phyloP scores from a whole-genome alignment of 2,329 filamentous ascomycete genomes.

The Fusarium mexicanum region DNA sequence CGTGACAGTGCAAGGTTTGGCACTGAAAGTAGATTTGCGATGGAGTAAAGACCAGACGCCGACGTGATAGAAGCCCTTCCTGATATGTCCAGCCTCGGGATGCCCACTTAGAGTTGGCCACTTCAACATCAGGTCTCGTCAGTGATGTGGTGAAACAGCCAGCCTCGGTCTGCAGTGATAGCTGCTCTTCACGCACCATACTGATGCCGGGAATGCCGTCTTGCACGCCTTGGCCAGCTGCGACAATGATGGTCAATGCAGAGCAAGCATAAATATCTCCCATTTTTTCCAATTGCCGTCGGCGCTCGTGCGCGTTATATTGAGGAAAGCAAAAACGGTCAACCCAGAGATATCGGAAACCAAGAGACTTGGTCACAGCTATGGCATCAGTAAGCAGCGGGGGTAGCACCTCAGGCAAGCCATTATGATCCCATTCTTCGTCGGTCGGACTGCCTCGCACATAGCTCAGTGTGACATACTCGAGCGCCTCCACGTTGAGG shows the following conservation, averaged over 20 bases:
- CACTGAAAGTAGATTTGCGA: conserved; percentile 54
- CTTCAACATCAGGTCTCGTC: conserved; percentile 48
- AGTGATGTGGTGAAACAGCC: conserved; percentile 51
- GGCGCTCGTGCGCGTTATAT: conserved; percentile 39
- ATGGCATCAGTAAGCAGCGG: conserved; percentile 49
- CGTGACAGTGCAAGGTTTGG: conserved; percentile 50
- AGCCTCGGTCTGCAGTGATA: conserved; percentile 47
- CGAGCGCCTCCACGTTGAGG: conserved; percentile 29
- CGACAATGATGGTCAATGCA: conserved; percentile 48
- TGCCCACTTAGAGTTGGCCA: conserved; percentile 49
- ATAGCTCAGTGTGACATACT: conserved; percentile 52
- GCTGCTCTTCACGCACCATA: conserved; percentile 47
- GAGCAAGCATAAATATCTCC: conserved; percentile 49
- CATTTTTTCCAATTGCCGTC: conserved; percentile 45
- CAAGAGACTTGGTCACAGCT: conserved; percentile 45
- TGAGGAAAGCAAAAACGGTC: conserved; percentile 50
- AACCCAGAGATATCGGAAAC: conserved; percentile 52
- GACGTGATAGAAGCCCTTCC: conserved; percentile 49
- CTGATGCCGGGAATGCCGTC: conserved; percentile 50
- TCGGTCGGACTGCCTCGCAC: conserved; percentile 41
- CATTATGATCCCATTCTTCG: conserved; percentile 27
- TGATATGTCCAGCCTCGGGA: conserved; percentile 51
- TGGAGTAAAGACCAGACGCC: conserved; percentile 50
- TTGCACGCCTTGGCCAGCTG: conserved; percentile 45
- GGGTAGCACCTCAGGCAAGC: conserved; percentile 42